Evolutionary conservation across 257 asterid species (phyloP).

Genomic region (Mitragyna speciosa): DNA sequence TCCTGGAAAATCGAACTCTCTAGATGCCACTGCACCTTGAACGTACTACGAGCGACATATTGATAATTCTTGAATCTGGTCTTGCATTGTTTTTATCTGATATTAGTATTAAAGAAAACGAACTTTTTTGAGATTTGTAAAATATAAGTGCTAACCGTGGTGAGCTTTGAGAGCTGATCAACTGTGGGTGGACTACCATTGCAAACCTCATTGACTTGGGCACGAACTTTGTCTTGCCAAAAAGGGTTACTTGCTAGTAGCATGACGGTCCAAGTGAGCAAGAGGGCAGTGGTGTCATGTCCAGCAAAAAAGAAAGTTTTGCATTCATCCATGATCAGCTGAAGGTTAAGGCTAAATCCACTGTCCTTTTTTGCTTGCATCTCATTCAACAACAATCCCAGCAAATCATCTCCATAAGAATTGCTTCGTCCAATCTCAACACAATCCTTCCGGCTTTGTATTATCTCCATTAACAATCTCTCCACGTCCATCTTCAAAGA

Average conservation of each 20-base stretch:
- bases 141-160: slow-evolving; percentile 42
- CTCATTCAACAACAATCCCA: slow-evolving; percentile 71
- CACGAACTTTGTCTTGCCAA: slow-evolving; percentile 79
- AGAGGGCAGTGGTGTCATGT: slow-evolving; percentile 84
- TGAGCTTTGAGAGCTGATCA: slow-evolving; percentile 76
- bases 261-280: slow-evolving; percentile 95
- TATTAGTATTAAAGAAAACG: neutral
- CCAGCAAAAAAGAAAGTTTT: slow-evolving; percentile 97
- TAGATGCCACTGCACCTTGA: neutral
- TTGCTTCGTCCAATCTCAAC: slow-evolving; percentile 75
- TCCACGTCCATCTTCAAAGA: slow-evolving; percentile 76
- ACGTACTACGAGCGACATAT: neutral
- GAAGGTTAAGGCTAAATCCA: slow-evolving; percentile 61
- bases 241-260: slow-evolving; percentile 65
- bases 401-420: slow-evolving; percentile 70
- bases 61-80: neutral
- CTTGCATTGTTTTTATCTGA: neutral
- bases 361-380: slow-evolving; percentile 62
- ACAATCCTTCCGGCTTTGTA: slow-evolving; percentile 67
- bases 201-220: slow-evolving; percentile 59
- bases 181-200: slow-evolving; percentile 43
- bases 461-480: slow-evolving; percentile 78
- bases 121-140: neutral
- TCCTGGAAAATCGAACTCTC: neutral
- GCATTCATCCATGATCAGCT: slow-evolving; percentile 91